Base-by-base conservation (phyloP, 116 monocot species). In the Trichopus zeylanicus region DNA sequence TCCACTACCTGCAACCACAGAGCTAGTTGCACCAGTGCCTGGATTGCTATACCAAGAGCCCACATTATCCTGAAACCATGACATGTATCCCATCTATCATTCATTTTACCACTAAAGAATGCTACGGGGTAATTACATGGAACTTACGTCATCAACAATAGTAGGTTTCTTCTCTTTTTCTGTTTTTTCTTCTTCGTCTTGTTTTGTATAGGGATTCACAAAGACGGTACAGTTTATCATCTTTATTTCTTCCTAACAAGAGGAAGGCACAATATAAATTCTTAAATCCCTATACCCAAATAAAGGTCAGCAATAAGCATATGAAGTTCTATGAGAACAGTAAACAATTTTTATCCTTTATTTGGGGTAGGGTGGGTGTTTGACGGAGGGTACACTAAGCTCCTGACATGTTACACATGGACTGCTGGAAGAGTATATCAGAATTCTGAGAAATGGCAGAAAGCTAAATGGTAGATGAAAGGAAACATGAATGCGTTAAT, bases 21-120 rank as follows among this genome's bases (percentile, higher is more conserved):
- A 60, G 25, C 64, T 76, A 62, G 72, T 60, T 24, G 58, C 62
- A 51, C 81, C 82, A 31, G 81, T 73, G 29, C 81, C 81, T 53
- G 97, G 84, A 55, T 97, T 97, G 63, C 91, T 97, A 57, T 70
- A 86, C 97, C 97, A 97, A 11, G 83, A 72, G 37, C 97, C 90
- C 12, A 87, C 62, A 30, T 77, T 84, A 37, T 82, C 87, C 97
- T 91, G 75, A 21, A 70, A 46, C 51, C 15, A 30, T 20, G 4
- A 31, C 18, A 48, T 48, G 3, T 53, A 18, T 39, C 23, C 31
- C 59, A 68, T 37, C 22, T 29, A 16, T 53, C 7, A 31, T 29
- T 30, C 12, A 33, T 5, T 47, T 61, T 30, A 15, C 22, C 39
- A 12, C 21, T 42, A 42, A 42, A 2, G 16, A 42, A 42, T 42